A percentile compares a stretch with the other conserved stretches of the same genome.
Conservation (phyloP, 345 rosid genomes). For the Populus deltoides region DNA sequence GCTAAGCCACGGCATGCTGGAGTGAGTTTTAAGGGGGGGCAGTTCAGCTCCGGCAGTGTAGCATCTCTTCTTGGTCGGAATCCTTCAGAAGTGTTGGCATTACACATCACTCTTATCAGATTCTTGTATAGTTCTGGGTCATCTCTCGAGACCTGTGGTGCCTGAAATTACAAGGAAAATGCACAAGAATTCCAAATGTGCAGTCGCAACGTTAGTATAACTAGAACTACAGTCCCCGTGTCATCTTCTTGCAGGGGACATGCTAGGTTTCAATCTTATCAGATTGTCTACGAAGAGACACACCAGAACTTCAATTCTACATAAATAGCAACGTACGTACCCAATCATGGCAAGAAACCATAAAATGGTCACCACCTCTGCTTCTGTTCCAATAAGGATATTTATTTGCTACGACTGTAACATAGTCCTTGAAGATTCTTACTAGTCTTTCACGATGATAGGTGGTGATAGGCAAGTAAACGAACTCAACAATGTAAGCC, state of each 20-base stretch:
- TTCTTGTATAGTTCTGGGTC: conserved; percentile 36
- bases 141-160: conserved; percentile 35
- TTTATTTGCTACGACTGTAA: conserved; percentile 33
- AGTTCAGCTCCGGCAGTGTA: conserved; percentile 46
- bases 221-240: too few species aligned
- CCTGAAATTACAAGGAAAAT: conserved; percentile 22
- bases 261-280: too few species aligned
- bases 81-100: conserved; percentile 50
- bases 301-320: too few species aligned
- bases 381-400: conserved; percentile 65
- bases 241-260: too few species aligned
- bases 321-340: conserved; percentile 20
- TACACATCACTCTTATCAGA: conserved; percentile 45
- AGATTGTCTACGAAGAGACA: background rate
- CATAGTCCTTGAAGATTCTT: conserved; percentile 36
- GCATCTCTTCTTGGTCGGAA: conserved; percentile 39
- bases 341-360: conserved; percentile 72
- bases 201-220: too few species aligned
- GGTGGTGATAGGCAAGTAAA: conserved; percentile 32
- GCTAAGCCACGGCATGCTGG: conserved; percentile 17
- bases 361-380: conserved; percentile 58
- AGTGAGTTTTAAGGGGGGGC: conserved; percentile 25
- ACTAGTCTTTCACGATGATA: conserved; percentile 25
- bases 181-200: background rate
- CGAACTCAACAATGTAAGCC: conserved; percentile 16